Percentiles rank a stretch among this genome's conserved stretches.
Evolutionary conservation across 2,329 filamentous ascomycete genomes (phyloP).

Genomic region (Pseudocercospora crystallina): DNA sequence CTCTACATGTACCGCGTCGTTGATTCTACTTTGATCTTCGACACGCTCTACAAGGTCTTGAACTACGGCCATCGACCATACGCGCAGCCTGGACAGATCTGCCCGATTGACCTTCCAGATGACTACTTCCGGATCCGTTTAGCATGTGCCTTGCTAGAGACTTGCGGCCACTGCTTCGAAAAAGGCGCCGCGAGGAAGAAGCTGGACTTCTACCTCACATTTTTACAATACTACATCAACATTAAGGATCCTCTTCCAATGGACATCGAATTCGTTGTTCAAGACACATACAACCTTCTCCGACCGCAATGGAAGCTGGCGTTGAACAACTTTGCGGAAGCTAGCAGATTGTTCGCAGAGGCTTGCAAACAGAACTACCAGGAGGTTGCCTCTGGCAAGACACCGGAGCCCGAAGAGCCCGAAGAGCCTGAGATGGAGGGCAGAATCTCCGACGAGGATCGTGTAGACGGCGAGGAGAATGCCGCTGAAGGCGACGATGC

Average conservation of each 20-base stretch:
- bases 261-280: conserved; percentile 95
- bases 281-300: conserved; percentile 82
- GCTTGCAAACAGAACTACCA: conserved; percentile 91
- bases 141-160: conserved; percentile 85
- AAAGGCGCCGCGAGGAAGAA: conserved; percentile 93
- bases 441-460: conserved; percentile 71
- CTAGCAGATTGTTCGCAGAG: conserved; percentile 77
- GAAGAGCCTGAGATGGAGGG: conserved; percentile 40
- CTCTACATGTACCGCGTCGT: conserved; percentile 97
- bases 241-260: conserved; percentile 88
- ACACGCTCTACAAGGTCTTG: conserved; percentile 89
- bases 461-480: conserved; percentile 62
- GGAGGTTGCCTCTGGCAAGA: conserved; percentile 68
- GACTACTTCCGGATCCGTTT: conserved; percentile 95
- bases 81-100: conserved; percentile 74
- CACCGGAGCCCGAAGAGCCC: conserved; percentile 66
- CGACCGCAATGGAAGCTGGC: conserved; percentile 92
- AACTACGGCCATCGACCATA: conserved; percentile 84
- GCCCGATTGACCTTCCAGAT: conserved; percentile 80
- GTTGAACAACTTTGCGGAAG: conserved; percentile 72
- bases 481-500: conserved; percentile 56
- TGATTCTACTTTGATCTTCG: conserved; percentile 92
- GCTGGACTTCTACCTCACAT: conserved; percentile 93
- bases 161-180: conserved; percentile 94
- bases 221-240: conserved; percentile 95